These are phyloP conservation scores for Tremella yokohamensis DNA, from an alignment of 768 basidiomycete species.

Conservation along the genomic window DNA sequence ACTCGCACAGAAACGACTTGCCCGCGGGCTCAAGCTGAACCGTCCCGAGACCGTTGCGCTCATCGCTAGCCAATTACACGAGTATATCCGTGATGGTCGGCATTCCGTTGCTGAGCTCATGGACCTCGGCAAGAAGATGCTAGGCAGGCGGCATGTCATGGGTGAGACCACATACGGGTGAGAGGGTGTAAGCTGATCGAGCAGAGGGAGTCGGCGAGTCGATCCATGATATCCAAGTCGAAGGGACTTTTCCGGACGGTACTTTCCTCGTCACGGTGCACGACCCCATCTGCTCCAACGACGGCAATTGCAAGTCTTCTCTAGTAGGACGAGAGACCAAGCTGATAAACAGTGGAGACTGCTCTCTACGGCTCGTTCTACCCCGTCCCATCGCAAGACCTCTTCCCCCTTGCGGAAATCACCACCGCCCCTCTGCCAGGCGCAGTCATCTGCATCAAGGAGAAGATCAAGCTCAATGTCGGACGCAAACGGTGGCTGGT, in stretches of 20 bases:
- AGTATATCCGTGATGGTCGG: slow-evolving; percentile 84
- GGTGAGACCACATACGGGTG: slow-evolving; percentile 32
- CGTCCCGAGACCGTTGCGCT: slow-evolving; percentile 81
- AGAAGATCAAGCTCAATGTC: slow-evolving; percentile 68
- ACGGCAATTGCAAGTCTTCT: slow-evolving; percentile 58
- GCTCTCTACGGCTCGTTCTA: slow-evolving; percentile 94
- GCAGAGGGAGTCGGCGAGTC: slow-evolving; percentile 62
- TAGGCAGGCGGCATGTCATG: slow-evolving; percentile 85
- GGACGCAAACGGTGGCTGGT: slow-evolving; percentile 67
- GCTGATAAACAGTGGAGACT: slow-evolving; percentile 55
- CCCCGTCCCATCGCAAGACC: slow-evolving; percentile 65
- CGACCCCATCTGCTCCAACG: slow-evolving; percentile 82
- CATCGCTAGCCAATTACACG: slow-evolving; percentile 87
- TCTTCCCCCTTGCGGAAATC: slow-evolving; percentile 59
- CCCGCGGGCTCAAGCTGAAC: slow-evolving; percentile 85
- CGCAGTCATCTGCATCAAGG: slow-evolving; percentile 62
- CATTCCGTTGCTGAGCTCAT: slow-evolving; percentile 86
- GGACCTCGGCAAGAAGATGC: slow-evolving; percentile 81
- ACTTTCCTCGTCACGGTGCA: slow-evolving; percentile 94
- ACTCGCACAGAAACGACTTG: slow-evolving; percentile 89
- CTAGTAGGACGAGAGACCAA: not conserved
- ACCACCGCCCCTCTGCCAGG: slow-evolving; percentile 63
- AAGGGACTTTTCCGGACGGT: slow-evolving; percentile 71
- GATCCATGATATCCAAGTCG: slow-evolving; percentile 85
- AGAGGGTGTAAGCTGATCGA: not conserved